Evolutionary conservation across 371 early-diverging fungal genomes (phyloP), one percentile per base, ranked within the genome.

Genomic region (Circinella minor): DNA sequence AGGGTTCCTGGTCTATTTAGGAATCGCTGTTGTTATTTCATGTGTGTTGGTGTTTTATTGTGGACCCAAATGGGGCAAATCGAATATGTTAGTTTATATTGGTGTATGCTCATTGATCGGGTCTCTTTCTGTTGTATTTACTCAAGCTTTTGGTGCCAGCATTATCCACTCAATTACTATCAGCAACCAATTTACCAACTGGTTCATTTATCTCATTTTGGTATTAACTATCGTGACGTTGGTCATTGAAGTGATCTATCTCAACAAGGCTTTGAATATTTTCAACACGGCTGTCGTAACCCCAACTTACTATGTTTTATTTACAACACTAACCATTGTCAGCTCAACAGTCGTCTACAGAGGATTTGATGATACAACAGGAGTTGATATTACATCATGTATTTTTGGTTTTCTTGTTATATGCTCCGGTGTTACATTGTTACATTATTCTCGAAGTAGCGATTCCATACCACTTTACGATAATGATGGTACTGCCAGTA

Each of bases 181-280:
- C 8, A 93, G 92, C 39, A 97, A 97, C 72, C 97, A 98, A 78
- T 92, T 98, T 71, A 88, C 87, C 48, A 88, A 94, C 63, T 89
- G 93, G 79, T 95, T 95, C 69, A 92, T 97, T 20, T 98, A 94
- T 70, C 72, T 96, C 20, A 92, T 96, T 43, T 79, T 92, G 5
- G 80, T 84, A 3, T 88, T 92, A 18, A 95, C 96, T 3, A 73
- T 87, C 4, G 81, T 89, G 18, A 95, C 95, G 36, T 89, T 96
- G 36, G 67, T 94, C 27, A 86, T 92, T 11, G 96, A 98, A 78
- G 93, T 97, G 76, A 95, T 96, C 75, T 98, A 97, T 76, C 92
- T 98, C 61, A 98, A 98, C 87, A 98, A 98, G 81, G 96, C 98
- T 13, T 86, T 98, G 36, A 96, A 96, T 71, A 71, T 94, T 48